Conservation (phyloP, 371 early-diverging fungal genomes). For the Homolaphlyctis polyrhiza region DNA sequence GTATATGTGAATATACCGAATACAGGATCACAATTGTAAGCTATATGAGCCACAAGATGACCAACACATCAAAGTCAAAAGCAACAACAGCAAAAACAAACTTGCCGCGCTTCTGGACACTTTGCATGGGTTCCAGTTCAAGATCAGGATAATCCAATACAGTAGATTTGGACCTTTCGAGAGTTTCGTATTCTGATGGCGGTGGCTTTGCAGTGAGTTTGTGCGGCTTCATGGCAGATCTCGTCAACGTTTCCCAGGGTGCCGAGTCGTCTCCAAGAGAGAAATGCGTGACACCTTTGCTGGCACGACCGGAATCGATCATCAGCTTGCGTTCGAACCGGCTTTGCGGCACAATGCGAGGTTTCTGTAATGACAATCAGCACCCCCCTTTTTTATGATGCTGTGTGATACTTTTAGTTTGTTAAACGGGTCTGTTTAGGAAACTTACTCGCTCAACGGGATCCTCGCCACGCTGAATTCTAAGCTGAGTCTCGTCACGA, state of each 20-base stretch:
- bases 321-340: constrained; percentile 1
- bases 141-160: constrained; percentile 28
- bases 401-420: background rate
- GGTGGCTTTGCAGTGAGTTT: constrained; percentile 1
- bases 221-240: constrained; percentile 4
- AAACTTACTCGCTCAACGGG: no score
- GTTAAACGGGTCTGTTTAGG: no score
- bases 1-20: background rate
- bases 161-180: constrained; percentile 18
- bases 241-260: constrained; percentile 6
- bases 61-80: no score
- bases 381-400: background rate
- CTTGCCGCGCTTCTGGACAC: constrained; percentile 17
- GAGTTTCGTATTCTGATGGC: constrained; percentile 7
- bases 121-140: constrained; percentile 9
- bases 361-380: background rate
- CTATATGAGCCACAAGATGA: no score
- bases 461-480: background rate
- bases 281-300: constrained; percentile 12
- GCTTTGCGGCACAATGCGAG: background rate
- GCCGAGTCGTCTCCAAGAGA: constrained; percentile 16
- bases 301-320: background rate
- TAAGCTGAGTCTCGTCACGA: constrained; percentile 14
- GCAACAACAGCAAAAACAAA: background rate
- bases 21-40: background rate